Conservation (phyloP, 2,329 filamentous ascomycete genomes). For the Trichoderma asperellum region DNA sequence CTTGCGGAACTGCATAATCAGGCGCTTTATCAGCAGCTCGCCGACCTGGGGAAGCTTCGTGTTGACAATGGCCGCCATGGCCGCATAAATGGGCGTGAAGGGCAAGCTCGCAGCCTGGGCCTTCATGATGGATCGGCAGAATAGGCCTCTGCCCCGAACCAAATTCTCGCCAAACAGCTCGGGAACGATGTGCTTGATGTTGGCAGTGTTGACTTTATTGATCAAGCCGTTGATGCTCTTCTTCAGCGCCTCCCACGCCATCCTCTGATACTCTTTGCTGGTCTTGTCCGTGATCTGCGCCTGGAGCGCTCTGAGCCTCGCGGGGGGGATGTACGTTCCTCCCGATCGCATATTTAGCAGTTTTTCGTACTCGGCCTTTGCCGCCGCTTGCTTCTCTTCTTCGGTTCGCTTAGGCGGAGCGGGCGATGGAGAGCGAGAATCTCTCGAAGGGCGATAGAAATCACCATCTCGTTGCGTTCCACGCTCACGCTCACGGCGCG, state of each 20-base stretch:
- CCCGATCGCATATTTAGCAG: slow-evolving; percentile 90
- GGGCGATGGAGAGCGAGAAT: slow-evolving; percentile 40
- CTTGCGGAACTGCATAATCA: slow-evolving; percentile 93
- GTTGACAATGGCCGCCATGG: slow-evolving; percentile 95
- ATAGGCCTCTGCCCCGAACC: slow-evolving; percentile 85
- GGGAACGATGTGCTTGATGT: slow-evolving; percentile 96
- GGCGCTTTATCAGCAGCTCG: slow-evolving; percentile 80
- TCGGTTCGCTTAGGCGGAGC: slow-evolving; percentile 59
- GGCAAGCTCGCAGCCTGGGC: slow-evolving; percentile 94
- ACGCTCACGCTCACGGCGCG: slow-evolving; percentile 46
- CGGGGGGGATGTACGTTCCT: slow-evolving; percentile 94
- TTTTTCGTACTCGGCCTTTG: slow-evolving; percentile 92
- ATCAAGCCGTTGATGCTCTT: slow-evolving; percentile 98
- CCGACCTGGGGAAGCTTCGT: slow-evolving; percentile 95
- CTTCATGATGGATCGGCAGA: slow-evolving; percentile 97
- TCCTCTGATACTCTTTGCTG: slow-evolving; percentile 96
- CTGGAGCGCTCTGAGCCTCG: slow-evolving; percentile 85
- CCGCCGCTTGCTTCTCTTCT: slow-evolving; percentile 83
- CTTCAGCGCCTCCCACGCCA: slow-evolving; percentile 98
- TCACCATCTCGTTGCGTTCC: slow-evolving; percentile 44
- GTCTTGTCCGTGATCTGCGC: slow-evolving; percentile 96
- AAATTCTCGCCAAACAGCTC: slow-evolving; percentile 96
- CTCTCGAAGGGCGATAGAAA: slow-evolving; percentile 52
- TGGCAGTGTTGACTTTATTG: slow-evolving; percentile 98
- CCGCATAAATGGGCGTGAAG: slow-evolving; percentile 94